Base-by-base conservation (phyloP, 208 protist genomes). In the Porcisia deanei region DNA sequence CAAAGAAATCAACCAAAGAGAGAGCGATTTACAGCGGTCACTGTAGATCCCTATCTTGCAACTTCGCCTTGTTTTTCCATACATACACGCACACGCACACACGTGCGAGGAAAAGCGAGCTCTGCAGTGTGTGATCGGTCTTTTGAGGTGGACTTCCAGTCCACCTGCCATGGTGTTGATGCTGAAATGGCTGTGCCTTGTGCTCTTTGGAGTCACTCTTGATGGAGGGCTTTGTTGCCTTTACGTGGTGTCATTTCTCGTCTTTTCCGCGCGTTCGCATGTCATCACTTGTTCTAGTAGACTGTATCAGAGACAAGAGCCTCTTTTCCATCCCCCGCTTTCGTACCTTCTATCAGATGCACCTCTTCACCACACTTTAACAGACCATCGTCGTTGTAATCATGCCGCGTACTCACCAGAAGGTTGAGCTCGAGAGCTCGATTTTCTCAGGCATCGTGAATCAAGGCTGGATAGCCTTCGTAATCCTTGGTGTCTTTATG, bases 401-500 rank as follows among this genome's bases (percentile, higher is more conserved):
- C 37, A 86, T 89, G 81, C 81, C 80, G 30, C 82, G 81, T 22
- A 63, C 73, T 49, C 67, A 76, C 49, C 79, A 65, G 43, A 65
- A 82, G 52, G 73, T 72, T 9, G 79, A 85, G 55, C 53, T 73
- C 7, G 79, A 87, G n/a, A 79, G 74, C 76, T 83, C 81, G 58
- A 25, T 80, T 22, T 85, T 88, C 52, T 74, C 79, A 12, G 73
- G 61, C 25, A 49, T 90, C 1, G 73, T 92, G 20, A 88, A 94
- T 64, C 76, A 94, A 63, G 85, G 91, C 3, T 96, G 92, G 90
- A 30, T 96, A 34, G 81, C 88, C 1, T 91, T 96, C 73, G 20
- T 94, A 18, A 73, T 96, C 12, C 84, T 96, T 41, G 92, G 90
- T 22, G 59, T 86, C 20, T 84, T 94, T 59, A 88, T 96, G 71